Base-by-base conservation (phyloP, 2,329 filamentous ascomycete species). In the Lasiodiplodia sp. region DNA sequence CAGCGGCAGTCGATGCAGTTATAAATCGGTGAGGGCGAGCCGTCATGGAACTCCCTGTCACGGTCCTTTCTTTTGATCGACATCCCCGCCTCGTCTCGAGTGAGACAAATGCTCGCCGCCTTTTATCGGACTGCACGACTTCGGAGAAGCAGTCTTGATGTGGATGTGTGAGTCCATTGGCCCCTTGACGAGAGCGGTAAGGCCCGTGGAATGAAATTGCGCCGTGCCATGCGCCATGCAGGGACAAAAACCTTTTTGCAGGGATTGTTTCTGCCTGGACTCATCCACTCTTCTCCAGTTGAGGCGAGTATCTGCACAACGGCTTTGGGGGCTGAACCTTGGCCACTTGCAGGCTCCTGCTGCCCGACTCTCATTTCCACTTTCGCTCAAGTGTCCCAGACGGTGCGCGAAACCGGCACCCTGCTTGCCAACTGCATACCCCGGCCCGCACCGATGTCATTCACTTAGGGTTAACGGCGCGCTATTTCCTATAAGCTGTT, bases 401-500 rank as follows among this genome's bases (percentile, higher is more conserved):
- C 21, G 53, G 53, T 28, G 53, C 28, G 16, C 38, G 10, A 47
- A 38, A 34, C 38, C 31, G 53, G 53, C 31, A 31, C 53, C 53
- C 28, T 37, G 28, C 31, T 38, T 37, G 53, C 31, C 53, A 56
- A 38, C 53, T 34, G 31, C 28, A 10, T 21, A 18, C 38, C 25
- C 53, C 53, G 53, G 53, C 53, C 53, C 53, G 53, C 53, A 23
- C 53, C 53, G 53, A 28, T 37, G 53, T 56, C 51, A 12, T 16
- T 25, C 21, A 53, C 25, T 18, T 51, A 21, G n/a, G n/a, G 16
- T 21, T 52, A 53, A 53, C 28, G 53, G 28, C 11, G 53, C 53
- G 28, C 53, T 56, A 56, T 56, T 37, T 56, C 14, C 53, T 56
- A 40, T 40, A 40, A 12, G 14, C 51, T 31, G 10, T 28, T 53